These are phyloP conservation scores for Saccharum hybrid DNA, from an alignment of 202 grass and related monocot species.

Conservation along the genomic window DNA sequence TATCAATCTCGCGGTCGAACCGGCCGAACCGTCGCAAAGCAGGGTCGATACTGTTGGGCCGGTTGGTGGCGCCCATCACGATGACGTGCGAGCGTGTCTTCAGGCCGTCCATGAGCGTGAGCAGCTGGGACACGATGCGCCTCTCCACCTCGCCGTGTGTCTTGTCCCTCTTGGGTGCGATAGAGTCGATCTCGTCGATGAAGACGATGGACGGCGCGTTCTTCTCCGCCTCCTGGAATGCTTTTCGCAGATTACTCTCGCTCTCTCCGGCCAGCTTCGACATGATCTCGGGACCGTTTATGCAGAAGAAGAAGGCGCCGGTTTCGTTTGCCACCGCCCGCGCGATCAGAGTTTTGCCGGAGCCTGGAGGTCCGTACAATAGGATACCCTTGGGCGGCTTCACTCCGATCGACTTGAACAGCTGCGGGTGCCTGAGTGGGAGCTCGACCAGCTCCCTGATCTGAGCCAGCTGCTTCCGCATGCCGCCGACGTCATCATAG, in stretches of 20 bases:
- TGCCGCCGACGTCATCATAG: slow-evolving; percentile 53
- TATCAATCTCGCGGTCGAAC: slow-evolving; percentile 55
- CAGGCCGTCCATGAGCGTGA: slow-evolving; percentile 54
- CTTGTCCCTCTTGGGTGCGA: slow-evolving; percentile 53
- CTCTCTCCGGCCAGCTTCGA: slow-evolving; percentile 55
- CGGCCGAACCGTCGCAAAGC: slow-evolving; percentile 49
- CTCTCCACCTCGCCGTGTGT: slow-evolving; percentile 57
- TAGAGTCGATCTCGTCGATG: slow-evolving; percentile 52
- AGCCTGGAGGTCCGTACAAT: slow-evolving; percentile 48
- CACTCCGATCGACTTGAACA: slow-evolving; percentile 54
- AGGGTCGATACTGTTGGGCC: slow-evolving; percentile 56
- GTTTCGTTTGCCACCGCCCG: slow-evolving; percentile 52
- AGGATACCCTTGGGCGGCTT: slow-evolving; percentile 63
- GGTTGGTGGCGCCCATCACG: slow-evolving; percentile 49
- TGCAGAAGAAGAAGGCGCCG: slow-evolving; percentile 50
- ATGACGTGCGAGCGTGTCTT: slow-evolving; percentile 51
- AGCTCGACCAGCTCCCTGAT: slow-evolving; percentile 55
- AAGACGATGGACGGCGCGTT: slow-evolving; percentile 52
- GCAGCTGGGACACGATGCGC: slow-evolving; percentile 51
- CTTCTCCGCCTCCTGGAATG: slow-evolving; percentile 60
- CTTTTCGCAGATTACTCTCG: slow-evolving; percentile 55
- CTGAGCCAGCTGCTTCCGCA: slow-evolving; percentile 55
- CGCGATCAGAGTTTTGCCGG: slow-evolving; percentile 49
- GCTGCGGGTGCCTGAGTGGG: slow-evolving; percentile 46
- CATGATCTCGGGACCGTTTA: slow-evolving; percentile 59